phyloP scores from a whole-genome alignment of 257 asterid species.

The Nyctanthes arbortristis region DNA sequence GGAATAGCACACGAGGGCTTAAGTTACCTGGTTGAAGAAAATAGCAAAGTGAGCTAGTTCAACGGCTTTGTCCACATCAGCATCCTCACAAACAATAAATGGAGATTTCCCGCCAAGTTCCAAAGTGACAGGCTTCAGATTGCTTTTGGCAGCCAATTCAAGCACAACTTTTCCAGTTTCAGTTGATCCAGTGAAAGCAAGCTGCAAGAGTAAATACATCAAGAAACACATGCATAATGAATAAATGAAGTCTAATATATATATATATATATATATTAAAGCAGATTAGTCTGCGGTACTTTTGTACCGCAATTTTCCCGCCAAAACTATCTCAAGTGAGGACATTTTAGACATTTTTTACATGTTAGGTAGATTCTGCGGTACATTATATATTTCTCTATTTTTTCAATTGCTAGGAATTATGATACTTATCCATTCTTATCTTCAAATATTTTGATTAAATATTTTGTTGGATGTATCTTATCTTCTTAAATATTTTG shows the following conservation, averaged over 20 bases:
- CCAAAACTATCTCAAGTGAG: too few species aligned
- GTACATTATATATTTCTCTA: too few species aligned
- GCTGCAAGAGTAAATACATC: constrained; percentile 40
- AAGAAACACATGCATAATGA: constrained; percentile 6
- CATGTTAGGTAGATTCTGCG: too few species aligned
- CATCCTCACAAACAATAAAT: constrained; percentile 95
- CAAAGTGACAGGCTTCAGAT: constrained; percentile 90
- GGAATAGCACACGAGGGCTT: constrained; percentile 3
- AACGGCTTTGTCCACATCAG: constrained; percentile 87
- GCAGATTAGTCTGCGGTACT: too few species aligned
- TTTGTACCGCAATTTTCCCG: too few species aligned
- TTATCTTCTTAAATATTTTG: too few species aligned
- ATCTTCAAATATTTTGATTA: too few species aligned
- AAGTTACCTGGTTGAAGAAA: constrained; percentile 85
- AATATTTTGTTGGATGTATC: too few species aligned
- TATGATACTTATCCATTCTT: too few species aligned
- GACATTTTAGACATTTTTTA: too few species aligned
- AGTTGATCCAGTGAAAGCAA: constrained; percentile 98
- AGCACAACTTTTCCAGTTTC: constrained; percentile 78
- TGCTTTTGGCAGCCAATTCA: constrained; percentile 80
- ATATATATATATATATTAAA: too few species aligned
- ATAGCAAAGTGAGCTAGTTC: constrained; percentile 91
- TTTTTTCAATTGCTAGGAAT: too few species aligned
- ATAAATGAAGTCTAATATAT: constrained; percentile 1
- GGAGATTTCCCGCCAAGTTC: constrained; percentile 99